Conservation (phyloP, 306 rosid genomes). For the Acmispon strigosus region DNA sequence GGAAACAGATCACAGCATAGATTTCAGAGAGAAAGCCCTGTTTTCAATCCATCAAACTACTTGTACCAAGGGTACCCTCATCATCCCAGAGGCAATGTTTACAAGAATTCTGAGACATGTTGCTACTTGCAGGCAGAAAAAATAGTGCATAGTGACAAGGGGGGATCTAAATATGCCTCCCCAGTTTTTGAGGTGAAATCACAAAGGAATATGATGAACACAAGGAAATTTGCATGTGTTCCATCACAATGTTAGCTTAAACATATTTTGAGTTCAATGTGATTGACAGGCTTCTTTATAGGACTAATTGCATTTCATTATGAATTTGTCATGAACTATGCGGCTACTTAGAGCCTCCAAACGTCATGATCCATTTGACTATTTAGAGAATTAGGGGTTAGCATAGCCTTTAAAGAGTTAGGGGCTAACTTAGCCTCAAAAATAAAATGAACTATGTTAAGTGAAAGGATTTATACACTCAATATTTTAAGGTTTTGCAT, state of each 20-base stretch:
- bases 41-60: conserved; percentile 76
- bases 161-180: conserved; percentile 29
- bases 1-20: conserved; percentile 19
- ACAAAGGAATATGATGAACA: conserved; percentile 31
- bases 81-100: conserved; percentile 33
- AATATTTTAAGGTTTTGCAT: too few relatives aligned
- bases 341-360: not conserved
- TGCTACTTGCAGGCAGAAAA: conserved; percentile 43
- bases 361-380: not conserved
- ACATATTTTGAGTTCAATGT: not conserved
- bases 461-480: too few relatives aligned
- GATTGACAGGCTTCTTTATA: not conserved
- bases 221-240: conserved; percentile 50
- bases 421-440: too few relatives aligned
- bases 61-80: conserved; percentile 66
- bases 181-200: conserved; percentile 64
- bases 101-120: conserved; percentile 31
- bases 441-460: too few relatives aligned
- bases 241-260: conserved; percentile 23
- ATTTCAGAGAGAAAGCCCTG: conserved; percentile 52
- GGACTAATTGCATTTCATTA: not conserved
- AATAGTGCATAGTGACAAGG: conserved; percentile 22
- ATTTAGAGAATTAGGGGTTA: not conserved
- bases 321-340: not conserved
- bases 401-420: too few relatives aligned